Base-by-base conservation (phyloP, 2,329 filamentous ascomycete genomes). In the Colletotrichum graminicola region DNA sequence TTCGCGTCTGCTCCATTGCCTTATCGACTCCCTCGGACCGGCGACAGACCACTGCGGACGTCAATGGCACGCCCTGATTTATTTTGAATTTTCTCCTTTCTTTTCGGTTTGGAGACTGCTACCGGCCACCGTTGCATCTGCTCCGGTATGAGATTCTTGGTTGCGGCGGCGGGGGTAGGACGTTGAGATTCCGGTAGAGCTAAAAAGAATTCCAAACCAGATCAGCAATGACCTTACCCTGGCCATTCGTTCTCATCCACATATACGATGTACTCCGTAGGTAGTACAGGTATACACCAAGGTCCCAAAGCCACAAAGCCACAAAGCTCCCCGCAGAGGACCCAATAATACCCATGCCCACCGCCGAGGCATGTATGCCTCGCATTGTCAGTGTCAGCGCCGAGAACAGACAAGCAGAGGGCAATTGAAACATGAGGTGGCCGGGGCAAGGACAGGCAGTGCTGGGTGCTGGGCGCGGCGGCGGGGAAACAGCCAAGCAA, bases 121-220 rank as follows among this genome's bases (percentile, higher is more conserved):
- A 43, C 67, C 64, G 65, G 65, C 29, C 61, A 47, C 65, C 55
- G 68, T 57, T 71, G 52, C 65, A 59, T 57, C 52, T 57, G 43
- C 41, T 39, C 66, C 62, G n/a, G 56, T 39, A 21, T 56, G 16
- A 45, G 55, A 41, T 34, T 36, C 36, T 52, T 71, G 59, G 45
- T 45, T 68, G 59, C 65, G 65, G 59, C 29, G 34, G 52, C 45
- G 62, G 65, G 45, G 34, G 21, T 26, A 52, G 59, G 54, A 68
- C 68, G 68, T 71, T 68, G 68, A 68, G 65, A 45, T 63, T 71
- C 65, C 60, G 43, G 65, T 59, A 63, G 65, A 68, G 36, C 62
- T 11, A 23, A 56, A 39, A 39, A 36, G n/a, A n/a, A 2, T 29
- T 36, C 32, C 59, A 71, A 54, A 47, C 45, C 52, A 59, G 57